Evolutionary conservation across 208 protist species (phyloP).

Genomic region (Leptomonas seymouri): DNA sequence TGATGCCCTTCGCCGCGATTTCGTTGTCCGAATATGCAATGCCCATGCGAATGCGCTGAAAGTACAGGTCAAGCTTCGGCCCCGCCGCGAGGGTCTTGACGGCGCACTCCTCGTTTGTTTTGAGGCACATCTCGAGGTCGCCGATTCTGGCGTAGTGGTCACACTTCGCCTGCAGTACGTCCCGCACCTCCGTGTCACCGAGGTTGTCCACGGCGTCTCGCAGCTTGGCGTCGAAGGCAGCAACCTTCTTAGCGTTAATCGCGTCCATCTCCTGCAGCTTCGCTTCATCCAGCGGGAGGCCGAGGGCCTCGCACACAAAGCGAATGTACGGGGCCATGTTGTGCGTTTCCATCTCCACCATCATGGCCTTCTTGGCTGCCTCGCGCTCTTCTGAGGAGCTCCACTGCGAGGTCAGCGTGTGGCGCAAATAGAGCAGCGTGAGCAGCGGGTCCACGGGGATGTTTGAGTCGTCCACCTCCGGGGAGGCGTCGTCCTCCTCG

Average conservation of each 20-base stretch:
- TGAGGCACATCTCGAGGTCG: slow-evolving; percentile 94
- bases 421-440: slow-evolving; percentile 76
- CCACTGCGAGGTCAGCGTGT: slow-evolving; percentile 81
- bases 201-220: slow-evolving; percentile 96
- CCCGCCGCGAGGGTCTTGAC: slow-evolving; percentile 95
- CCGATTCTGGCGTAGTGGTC: slow-evolving; percentile 95
- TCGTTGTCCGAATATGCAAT: slow-evolving; percentile 96
- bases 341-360: slow-evolving; percentile 73
- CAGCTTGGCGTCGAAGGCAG: slow-evolving; percentile 86
- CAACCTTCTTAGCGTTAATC: slow-evolving; percentile 77
- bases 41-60: slow-evolving; percentile 96
- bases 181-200: slow-evolving; percentile 97
- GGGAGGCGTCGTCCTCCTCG: slow-evolving; percentile 39
- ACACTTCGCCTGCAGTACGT: slow-evolving; percentile 93
- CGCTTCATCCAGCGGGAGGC: slow-evolving; percentile 63
- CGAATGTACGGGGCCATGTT: slow-evolving; percentile 92
- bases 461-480: slow-evolving; percentile 41
- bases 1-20: slow-evolving; percentile 91
- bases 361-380: slow-evolving; percentile 67
- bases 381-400: slow-evolving; percentile 74
- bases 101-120: slow-evolving; percentile 89
- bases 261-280: slow-evolving; percentile 73
- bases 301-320: slow-evolving; percentile 78
- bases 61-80: slow-evolving; percentile 96
- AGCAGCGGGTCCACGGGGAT: slow-evolving; percentile 86